Evolutionary conservation across 1,139 yeast species (phyloP).

Genomic region (Magnusiomyces magnusii): DNA sequence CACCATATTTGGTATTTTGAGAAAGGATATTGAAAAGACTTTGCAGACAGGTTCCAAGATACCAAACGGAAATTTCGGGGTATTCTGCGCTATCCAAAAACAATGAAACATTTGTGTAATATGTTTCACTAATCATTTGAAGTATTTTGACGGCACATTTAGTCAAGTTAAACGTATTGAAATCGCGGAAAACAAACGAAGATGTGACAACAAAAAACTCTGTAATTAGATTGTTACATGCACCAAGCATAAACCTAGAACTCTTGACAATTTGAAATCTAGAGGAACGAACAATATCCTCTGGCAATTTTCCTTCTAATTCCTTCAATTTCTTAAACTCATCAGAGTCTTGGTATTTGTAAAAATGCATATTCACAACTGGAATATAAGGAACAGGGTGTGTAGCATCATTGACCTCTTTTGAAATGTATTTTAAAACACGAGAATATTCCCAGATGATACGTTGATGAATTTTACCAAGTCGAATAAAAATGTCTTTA

Average conservation of each 20-base stretch:
- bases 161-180: background rate
- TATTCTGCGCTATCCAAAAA: conserved; percentile 11
- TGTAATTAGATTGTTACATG: background rate
- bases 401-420: conserved; percentile 21
- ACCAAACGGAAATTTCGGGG: conserved; percentile 1
- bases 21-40: background rate
- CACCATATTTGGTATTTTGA: background rate
- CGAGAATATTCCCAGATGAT: conserved; percentile 27
- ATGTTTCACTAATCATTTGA: conserved; percentile 25
- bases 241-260: conserved; percentile 2
- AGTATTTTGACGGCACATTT: conserved; percentile 13
- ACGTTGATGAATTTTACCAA: conserved; percentile 25
- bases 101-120: conserved; percentile 24
- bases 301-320: conserved; percentile 22
- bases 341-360: conserved; percentile 22
- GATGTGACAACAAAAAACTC: conserved; percentile 1
- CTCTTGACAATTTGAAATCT: background rate
- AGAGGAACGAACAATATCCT: conserved; percentile 7
- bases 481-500: conserved; percentile 17
- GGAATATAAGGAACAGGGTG: conserved; percentile 23
- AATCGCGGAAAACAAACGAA: background rate
- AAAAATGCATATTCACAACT: conserved; percentile 16
- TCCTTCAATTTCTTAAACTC: conserved; percentile 25
- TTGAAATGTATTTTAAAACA: conserved; percentile 13
- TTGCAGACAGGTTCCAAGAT: background rate